These are phyloP conservation scores for Geotrichum cucujoidarum DNA, from an alignment of 1,139 yeast species.

Conservation along the genomic window DNA sequence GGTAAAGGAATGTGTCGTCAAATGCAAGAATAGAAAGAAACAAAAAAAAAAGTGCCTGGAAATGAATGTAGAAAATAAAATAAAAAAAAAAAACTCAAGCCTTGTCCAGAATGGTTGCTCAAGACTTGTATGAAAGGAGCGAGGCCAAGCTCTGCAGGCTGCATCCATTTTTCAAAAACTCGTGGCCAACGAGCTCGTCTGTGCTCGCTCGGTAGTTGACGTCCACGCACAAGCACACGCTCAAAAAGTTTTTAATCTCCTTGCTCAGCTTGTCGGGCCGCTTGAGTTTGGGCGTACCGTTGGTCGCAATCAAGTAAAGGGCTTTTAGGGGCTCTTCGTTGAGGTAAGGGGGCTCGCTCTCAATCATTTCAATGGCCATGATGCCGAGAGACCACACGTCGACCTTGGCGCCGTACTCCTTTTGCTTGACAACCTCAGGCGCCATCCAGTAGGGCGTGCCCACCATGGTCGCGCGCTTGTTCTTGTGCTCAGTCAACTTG, in stretches of 20 bases:
- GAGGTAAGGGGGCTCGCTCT: conserved; percentile 95
- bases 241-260: conserved; percentile 78
- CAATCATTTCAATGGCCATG: conserved; percentile 98
- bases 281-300: conserved; percentile 93
- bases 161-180: conserved; percentile 72
- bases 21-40: no score
- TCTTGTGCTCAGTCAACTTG: conserved; percentile 84
- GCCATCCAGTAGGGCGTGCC: conserved; percentile 99
- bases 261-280: conserved; percentile 75
- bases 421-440: conserved; percentile 95
- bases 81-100: conserved; percentile 4
- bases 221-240: conserved; percentile 92
- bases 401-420: conserved; percentile 93
- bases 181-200: conserved; percentile 77
- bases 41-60: no score
- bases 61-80: no score
- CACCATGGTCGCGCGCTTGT: conserved; percentile 95
- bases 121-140: conserved; percentile 61
- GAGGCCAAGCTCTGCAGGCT: conserved; percentile 61
- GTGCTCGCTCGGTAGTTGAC: conserved; percentile 88
- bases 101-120: no score
- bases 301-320: conserved; percentile 84
- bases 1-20: no score
- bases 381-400: conserved; percentile 98
- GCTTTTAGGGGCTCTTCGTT: conserved; percentile 94